Evolutionary conservation across 2,329 filamentous ascomycete species (phyloP), one percentile per base, ranked within the genome.

Genomic region (Fusarium sp.): DNA sequence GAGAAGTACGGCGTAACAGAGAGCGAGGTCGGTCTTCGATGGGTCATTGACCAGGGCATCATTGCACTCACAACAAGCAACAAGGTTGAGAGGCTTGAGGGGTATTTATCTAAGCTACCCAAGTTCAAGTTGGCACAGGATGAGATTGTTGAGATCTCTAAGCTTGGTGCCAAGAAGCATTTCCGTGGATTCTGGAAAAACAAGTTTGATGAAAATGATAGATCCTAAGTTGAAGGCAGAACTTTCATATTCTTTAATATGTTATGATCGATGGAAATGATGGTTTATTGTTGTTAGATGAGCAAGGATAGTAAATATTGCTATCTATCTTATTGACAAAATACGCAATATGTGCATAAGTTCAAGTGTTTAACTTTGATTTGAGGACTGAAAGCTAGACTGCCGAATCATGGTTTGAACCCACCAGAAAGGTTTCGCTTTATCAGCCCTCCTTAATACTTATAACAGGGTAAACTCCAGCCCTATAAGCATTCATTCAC

Each of bases 1-100:
- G 76, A 75, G 13, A 91, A 91, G 78, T 89, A 91, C 69, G 84
- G 82, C 18, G 88, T 89, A 38, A 82, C 81, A 8, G 80, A 84
- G 57, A 85, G 82, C 3, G 87, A 89, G 57, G 77, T 91, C 52
- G 86, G 85, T 16, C 77, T 91, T 71, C 79, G 88, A 66, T 91
- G 88, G 88, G 78, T 80, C 28, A 76, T 91, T 35, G 88, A 91
- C 71, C 85, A 88, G 75, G 88, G 85, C 26, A 77, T 89, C 42
- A 84, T 89, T 26, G 82, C 81, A 5, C 74, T 91, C 56, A 91
- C 89, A 1, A 91, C 89, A 13, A 90, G 86, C 72, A 80, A 80
- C 35, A 91, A 83, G 69, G 82, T 86, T 74, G 81, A 88, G 67
- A 81, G 90, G 48, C 78, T 92, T 63, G 81, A 85, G 74, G 81